These are phyloP conservation scores for Parietichytrium sp. DNA, from an alignment of 108 stramenopile species.

Conservation along the genomic window DNA sequence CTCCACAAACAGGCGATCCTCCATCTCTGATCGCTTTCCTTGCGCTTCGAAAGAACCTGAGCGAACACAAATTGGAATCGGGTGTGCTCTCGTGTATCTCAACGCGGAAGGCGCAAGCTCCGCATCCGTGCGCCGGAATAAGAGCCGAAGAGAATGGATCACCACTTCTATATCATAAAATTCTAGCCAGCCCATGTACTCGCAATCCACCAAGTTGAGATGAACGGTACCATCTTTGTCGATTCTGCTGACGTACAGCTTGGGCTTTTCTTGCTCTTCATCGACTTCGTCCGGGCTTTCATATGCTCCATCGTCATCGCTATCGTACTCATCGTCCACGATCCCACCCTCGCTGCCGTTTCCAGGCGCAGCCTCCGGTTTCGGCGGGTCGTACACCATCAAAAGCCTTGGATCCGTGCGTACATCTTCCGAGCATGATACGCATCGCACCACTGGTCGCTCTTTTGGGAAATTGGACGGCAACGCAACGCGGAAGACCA, in stretches of 20 bases:
- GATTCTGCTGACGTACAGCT: too few species aligned
- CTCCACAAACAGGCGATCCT: slow-evolving; percentile 12
- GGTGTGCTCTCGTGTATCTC: neutral
- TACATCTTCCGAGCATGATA: neutral
- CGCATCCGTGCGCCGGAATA: neutral
- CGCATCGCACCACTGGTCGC: neutral
- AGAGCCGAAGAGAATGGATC: neutral
- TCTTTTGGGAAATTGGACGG: neutral
- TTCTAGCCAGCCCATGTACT: slow-evolving; percentile 40
- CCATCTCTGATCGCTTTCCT: slow-evolving; percentile 20
- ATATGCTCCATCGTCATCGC: too few species aligned
- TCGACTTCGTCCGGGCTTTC: too few species aligned
- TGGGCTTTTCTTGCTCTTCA: neutral
- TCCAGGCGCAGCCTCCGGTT: too few species aligned
- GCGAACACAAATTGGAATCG: neutral
- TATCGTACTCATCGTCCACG: too few species aligned
- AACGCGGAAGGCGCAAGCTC: neutral
- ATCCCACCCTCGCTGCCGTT: too few species aligned
- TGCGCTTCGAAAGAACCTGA: neutral
- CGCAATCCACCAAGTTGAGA: neutral
- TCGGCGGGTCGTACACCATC: too few species aligned
- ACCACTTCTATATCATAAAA: slow-evolving; percentile 22
- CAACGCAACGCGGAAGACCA: neutral
- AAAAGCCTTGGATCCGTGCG: neutral
- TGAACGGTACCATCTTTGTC: neutral